Base-by-base conservation (phyloP, 768 basidiomycete genomes). In the Phylloporus sp. region DNA sequence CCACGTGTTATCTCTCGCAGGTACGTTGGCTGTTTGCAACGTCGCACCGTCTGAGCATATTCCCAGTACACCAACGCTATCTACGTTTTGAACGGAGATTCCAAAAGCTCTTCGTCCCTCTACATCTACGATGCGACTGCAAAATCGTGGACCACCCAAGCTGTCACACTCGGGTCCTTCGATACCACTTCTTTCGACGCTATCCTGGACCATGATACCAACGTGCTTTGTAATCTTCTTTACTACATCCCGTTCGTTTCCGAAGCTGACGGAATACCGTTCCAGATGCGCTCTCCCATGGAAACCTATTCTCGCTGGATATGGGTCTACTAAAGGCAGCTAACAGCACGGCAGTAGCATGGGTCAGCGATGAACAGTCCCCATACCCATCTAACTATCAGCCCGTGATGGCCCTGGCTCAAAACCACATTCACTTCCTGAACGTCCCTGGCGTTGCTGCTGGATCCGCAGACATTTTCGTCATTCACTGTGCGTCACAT, bases 191-290 rank as follows among this genome's bases (percentile, higher is more conserved):
- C 79, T 17, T 84, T 82, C 57, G 74, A 71, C 22, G 78, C 86
- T 22, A 82, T 95, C 50, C 77, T 97, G 27, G 93, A 97, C 69
- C 93, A 95, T 54, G 93, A 97, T 65, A 97, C 93, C 40, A 93
- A 95, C 52, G 81, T 85, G 49, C 85, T 96, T 69, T 93, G 85
- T 86, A 64, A 40, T 53, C 38, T 1, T 23, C 9, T 33, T 37
- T 3, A 14, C 7, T 41, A 7, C 10, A 6, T 27, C 9, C 7
- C 20, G 6, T 43, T 35, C 15, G 23, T 5, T 4, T 21, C 44
- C 39, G 41, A 26, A 29, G 49, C 49, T 54, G 7, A 60, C 27
- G 40, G 31, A 45, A 23, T 24, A 24, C 8, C 14, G 24, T n/a
- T 33, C 27, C 38, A 86, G 87, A 89, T 64, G 85, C 82, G 1